Percentiles rank a stretch among this genome's conserved stretches.
Evolutionary conservation across 129 eudicot species (phyloP).

Genomic region (Pittosporum tobira): DNA sequence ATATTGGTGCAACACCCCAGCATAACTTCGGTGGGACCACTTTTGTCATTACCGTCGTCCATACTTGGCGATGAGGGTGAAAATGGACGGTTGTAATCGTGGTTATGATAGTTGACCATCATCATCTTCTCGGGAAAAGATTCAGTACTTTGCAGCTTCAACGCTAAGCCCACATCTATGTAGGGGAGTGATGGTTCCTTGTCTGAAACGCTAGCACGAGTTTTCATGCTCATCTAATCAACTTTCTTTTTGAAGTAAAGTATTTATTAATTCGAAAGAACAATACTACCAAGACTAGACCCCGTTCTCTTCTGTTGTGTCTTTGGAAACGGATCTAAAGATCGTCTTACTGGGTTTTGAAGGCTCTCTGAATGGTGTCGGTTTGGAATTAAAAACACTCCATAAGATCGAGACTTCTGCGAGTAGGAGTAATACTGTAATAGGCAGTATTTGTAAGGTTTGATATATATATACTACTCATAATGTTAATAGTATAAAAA

Average conservation of each 20-base stretch:
- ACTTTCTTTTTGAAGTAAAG: neutral
- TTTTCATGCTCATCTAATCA: too few relatives aligned
- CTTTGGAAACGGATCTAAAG: neutral
- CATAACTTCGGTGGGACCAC: constrained; percentile 35
- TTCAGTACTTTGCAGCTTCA: constrained; percentile 17
- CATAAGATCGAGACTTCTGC: too few relatives aligned
- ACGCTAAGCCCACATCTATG: neutral
- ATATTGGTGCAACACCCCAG: constrained; percentile 12
- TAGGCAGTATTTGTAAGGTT: too few relatives aligned
- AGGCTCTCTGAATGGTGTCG: too few relatives aligned
- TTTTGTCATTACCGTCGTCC: constrained; percentile 7
- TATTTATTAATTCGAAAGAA: neutral
- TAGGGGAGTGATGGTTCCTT: constrained; percentile 4
- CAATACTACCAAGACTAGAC: neutral
- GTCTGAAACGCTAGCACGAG: too few relatives aligned
- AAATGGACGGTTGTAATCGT: constrained; percentile 26
- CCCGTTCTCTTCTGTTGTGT: neutral
- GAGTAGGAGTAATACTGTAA: too few relatives aligned
- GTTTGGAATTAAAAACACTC: too few relatives aligned
- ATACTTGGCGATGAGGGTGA: neutral
- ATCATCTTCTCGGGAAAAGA: constrained; percentile 6
- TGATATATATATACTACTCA: too few relatives aligned
- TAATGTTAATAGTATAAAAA: too few relatives aligned
- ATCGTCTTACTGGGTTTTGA: neutral
- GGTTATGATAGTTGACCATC: neutral